Base-by-base conservation (phyloP, 2,329 filamentous ascomycete species). In the Exophiala sideris region DNA sequence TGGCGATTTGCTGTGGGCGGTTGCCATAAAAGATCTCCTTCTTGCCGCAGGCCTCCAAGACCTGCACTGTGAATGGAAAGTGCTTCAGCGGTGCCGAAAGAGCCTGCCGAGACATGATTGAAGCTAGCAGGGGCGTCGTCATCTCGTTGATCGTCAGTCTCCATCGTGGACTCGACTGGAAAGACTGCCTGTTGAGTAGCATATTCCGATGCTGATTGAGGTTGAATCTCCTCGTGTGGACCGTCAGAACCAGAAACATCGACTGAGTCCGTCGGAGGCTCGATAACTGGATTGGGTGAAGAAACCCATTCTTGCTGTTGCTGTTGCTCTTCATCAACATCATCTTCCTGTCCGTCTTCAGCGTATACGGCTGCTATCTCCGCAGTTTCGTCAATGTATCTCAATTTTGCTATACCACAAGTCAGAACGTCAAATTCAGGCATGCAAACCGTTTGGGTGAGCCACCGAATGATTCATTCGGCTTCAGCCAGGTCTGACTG, bases 401-500 rank as follows among this genome's bases (percentile, higher is more conserved):
- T 56, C 50, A 61, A 61, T 48, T 58, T 44, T 29, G 38, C 45
- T 52, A 41, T 36, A 47, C 5, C 10, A 39, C 5, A 32, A 16
- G 16, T 24, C n/a, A 24, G 20, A 38, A 38, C 35, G 10, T 38
- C 35, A 38, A 38, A 38, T 38, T 11, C 14, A 38, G 35, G 35
- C 35, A 38, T 38, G 11, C 35, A 16, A 38, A 38, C 5, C 1
- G 35, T 38, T 9, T 38, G 14, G 14, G 11, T 16, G 10, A 36
- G 36, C 24, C 12, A 53, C 54, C 42, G 11, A 34, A 36, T 20
- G 54, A 62, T 34, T 62, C 63, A 9, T 62, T 65, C 24, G 63
- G 56, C 29, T 58, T 63, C 39, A 70, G 58, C 69, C 69, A 71
- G 21, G 61, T 56, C 51, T 71, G 69, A 57, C 66, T 61, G 33